Base-by-base conservation (phyloP, 495 filamentous ascomycete species). In the Chaetomium cochliodes region DNA sequence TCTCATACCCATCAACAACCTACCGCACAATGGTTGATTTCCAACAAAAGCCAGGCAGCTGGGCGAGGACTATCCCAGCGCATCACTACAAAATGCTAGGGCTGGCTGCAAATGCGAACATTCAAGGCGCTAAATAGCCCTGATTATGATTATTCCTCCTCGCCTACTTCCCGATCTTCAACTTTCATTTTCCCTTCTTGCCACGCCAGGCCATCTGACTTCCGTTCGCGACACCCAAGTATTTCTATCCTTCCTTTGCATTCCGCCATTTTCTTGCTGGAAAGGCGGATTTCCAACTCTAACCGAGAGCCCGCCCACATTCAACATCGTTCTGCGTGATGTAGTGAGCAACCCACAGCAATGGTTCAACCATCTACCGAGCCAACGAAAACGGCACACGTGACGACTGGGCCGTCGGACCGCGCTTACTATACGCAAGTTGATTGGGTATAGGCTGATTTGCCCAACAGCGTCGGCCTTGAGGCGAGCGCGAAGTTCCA, bases 361-460 rank as follows among this genome's bases (percentile, higher is more conserved):
- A n/a, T 9, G 16, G 8, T 50, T 7, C 6, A 50, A 30, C 15
- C 52, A 55, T 55, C 52, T 55, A 30, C 26, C 52, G 52, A 55
- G 16, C 50, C 13, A 37, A 12, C 52, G 26, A 18, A 55, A 30
- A 23, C 57, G 57, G 57, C 57, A 49, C 33, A 42, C 16, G 26
- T 23, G 42, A 49, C 23, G 57, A 28, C 58, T 69, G 72, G 72
- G 60, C 72, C 72, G 72, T 61, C 72, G 72, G 72, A 73, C 72
- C 71, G 70, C 67, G 66, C 60, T 64, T 67, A 70, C 64, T 73
- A 70, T 69, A 67, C 65, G 54, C 65, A 67, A 63, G 62, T 60
- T 62, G 62, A 60, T 64, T 61, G 65, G 69, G 67, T 72, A 73
- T 74, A 71, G 72, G 60, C 70, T 71, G 70, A 74, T 73, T 50